phyloP scores from a whole-genome alignment of 2,329 filamentous ascomycete species.

The Verruconis gallopava region DNA sequence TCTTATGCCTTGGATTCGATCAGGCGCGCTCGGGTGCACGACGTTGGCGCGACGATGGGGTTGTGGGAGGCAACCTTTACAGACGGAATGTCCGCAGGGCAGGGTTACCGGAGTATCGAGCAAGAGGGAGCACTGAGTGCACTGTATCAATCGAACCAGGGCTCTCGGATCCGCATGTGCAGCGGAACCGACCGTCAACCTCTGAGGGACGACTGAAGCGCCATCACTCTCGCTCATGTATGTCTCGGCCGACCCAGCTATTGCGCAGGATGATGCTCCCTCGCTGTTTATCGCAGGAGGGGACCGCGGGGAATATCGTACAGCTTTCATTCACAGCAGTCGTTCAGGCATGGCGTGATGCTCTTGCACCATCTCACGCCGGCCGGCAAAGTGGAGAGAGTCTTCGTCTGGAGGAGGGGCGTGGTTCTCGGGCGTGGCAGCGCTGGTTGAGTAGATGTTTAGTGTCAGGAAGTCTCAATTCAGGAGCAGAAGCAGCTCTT shows the following conservation, averaged over 20 bases:
- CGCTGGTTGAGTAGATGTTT: too few species aligned
- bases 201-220: slow-evolving; percentile 14
- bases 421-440: too few species aligned
- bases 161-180: slow-evolving; percentile 45
- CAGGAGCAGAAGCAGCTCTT: background rate
- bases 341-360: background rate
- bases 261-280: slow-evolving; percentile 20
- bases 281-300: slow-evolving; percentile 18
- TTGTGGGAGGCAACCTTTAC: slow-evolving; percentile 59
- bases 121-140: slow-evolving; percentile 56
- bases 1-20: slow-evolving; percentile 54
- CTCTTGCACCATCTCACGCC: background rate
- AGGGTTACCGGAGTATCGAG: slow-evolving; percentile 58
- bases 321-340: slow-evolving; percentile 24
- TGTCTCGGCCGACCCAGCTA: slow-evolving; percentile 18
- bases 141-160: slow-evolving; percentile 65
- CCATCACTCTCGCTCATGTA: slow-evolving; percentile 31
- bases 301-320: slow-evolving; percentile 21
- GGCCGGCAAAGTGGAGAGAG: too few species aligned
- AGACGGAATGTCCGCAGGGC: slow-evolving; percentile 71
- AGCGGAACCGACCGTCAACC: slow-evolving; percentile 27
- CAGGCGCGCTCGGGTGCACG: slow-evolving; percentile 59
- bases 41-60: slow-evolving; percentile 54
- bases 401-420: too few species aligned
- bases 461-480: too few species aligned